Conservation (phyloP, 768 basidiomycete genomes). For the Filobasidium wieringae region DNA sequence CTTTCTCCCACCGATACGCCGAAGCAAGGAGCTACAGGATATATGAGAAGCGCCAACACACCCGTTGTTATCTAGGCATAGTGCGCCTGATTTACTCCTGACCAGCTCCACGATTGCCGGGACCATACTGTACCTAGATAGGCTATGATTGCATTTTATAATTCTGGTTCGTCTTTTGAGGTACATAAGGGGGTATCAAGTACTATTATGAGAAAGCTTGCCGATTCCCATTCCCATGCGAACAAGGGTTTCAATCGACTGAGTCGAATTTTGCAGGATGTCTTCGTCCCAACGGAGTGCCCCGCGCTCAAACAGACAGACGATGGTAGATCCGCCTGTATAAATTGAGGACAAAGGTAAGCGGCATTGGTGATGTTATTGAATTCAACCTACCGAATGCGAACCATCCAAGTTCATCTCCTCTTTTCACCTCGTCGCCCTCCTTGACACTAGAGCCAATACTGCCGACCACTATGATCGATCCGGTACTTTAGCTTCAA, state of each 20-base stretch:
- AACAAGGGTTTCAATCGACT: slow-evolving; percentile 79
- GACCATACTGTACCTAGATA: too few species aligned
- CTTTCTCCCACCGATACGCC: too few species aligned
- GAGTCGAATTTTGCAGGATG: slow-evolving; percentile 65
- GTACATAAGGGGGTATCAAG: too few species aligned
- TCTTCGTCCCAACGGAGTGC: slow-evolving; percentile 85
- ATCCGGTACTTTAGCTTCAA: background rate
- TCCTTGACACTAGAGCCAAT: slow-evolving; percentile 79
- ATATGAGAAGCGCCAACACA: too few species aligned
- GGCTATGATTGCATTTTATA: too few species aligned
- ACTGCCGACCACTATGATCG: slow-evolving; percentile 52
- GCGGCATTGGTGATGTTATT: background rate
- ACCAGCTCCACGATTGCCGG: too few species aligned
- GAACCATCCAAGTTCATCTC: slow-evolving; percentile 87
- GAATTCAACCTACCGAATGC: slow-evolving; percentile 61
- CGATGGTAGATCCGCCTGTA: slow-evolving; percentile 80
- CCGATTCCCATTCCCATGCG: slow-evolving; percentile 81
- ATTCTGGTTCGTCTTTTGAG: too few species aligned
- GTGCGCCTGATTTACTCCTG: too few species aligned
- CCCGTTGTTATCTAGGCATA: too few species aligned
- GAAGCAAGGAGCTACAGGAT: too few species aligned
- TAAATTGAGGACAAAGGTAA: background rate
- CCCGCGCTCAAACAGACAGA: slow-evolving; percentile 76
- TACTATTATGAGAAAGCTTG: background rate
- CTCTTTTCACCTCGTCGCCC: slow-evolving; percentile 65